Conservation (phyloP, 1,139 yeast species). For the Debaryomyces subglobosus region DNA sequence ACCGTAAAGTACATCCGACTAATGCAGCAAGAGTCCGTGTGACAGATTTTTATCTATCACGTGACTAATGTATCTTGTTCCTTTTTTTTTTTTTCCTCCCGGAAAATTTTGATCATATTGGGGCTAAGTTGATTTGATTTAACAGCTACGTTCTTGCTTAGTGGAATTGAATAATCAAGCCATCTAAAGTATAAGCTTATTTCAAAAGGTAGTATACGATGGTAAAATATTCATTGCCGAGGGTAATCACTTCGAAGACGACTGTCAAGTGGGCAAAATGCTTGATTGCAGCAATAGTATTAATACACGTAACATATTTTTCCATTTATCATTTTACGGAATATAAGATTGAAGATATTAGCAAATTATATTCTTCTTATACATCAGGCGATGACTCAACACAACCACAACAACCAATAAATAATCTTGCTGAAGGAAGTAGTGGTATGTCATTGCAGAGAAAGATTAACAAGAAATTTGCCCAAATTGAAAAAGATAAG, state of each 20-base stretch:
- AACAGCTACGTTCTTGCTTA: not conserved
- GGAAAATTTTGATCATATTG: constrained; percentile 3
- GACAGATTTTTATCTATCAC: not conserved
- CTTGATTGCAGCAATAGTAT: constrained; percentile 9
- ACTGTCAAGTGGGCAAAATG: constrained; percentile 7
- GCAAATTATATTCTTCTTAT: not conserved
- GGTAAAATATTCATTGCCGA: constrained; percentile 3
- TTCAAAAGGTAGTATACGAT: not conserved
- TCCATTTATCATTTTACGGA: constrained; percentile 6
- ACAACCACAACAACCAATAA: constrained; percentile 11
- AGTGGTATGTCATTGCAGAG: constrained; percentile 10
- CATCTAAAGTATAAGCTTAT: not conserved
- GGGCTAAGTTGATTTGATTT: constrained; percentile 6
- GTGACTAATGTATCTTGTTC: not conserved
- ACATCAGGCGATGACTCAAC: constrained; percentile 9
- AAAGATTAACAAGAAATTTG: constrained; percentile 15
- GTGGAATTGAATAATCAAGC: not conserved
- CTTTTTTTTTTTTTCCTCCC: not conserved
- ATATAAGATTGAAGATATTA: constrained; percentile 5
- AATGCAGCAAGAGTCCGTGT: not conserved
- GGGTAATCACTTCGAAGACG: constrained; percentile 1
- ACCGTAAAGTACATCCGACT: not conserved
- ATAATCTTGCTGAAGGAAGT: constrained; percentile 4
- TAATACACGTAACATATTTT: constrained; percentile 5
- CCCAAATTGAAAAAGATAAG: constrained; percentile 19